A percentile compares a stretch with the other conserved stretches of the same genome.
Evolutionary conservation across 257 asterid genomes (phyloP).

Genomic region (Plectranthus barbatus): DNA sequence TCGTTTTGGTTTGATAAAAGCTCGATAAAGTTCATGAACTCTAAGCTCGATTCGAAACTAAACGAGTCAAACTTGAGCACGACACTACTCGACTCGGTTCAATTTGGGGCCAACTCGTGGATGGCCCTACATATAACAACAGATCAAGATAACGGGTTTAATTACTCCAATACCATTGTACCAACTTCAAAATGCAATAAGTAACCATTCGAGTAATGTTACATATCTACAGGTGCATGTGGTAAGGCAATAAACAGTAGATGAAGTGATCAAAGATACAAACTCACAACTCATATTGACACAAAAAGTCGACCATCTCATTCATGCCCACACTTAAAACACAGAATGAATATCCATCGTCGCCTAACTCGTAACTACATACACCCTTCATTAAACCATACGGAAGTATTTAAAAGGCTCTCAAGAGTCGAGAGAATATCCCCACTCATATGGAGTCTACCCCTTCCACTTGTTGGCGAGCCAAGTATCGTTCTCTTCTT

Average conservation of each 20-base stretch:
- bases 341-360: constrained; percentile 7
- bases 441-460: constrained; percentile 50
- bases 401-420: neutral
- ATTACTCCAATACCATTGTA: no score
- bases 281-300: constrained; percentile 1
- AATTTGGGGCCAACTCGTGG: no score
- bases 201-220: no score
- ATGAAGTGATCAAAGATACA: constrained; percentile 18
- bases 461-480: constrained; percentile 81
- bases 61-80: no score
- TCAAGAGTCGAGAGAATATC: neutral
- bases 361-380: constrained; percentile 12
- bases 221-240: constrained; percentile 21
- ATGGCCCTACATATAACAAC: no score
- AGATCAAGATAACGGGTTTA: no score
- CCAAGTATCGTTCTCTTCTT: constrained; percentile 92
- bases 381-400: constrained; percentile 13
- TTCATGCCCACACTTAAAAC: constrained; percentile 15
- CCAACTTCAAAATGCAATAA: no score
- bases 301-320: neutral
- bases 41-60: no score
- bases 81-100: no score
- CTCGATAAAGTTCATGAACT: no score
- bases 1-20: no score
- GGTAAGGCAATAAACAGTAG: constrained; percentile 20